Evolutionary conservation across 2,329 filamentous ascomycete species (phyloP), one percentile per base, ranked within the genome.

Genomic region (Talaromyces sp.): DNA sequence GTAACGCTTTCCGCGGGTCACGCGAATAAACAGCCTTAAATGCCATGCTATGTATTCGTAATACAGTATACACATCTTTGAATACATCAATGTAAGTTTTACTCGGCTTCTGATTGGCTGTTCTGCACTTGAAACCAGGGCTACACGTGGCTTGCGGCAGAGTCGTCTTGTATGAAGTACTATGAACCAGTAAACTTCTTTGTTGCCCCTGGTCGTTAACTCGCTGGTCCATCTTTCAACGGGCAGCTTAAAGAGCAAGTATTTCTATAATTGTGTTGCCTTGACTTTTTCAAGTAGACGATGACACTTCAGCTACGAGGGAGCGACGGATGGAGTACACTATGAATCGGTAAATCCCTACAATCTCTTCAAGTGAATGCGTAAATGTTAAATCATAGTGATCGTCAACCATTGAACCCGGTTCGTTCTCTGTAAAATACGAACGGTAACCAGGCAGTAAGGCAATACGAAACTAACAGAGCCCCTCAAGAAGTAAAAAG

Each of bases 91-190:
- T 54, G 50, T 54, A 35, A 1, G 14, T 5, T 5, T 54, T 81
- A 82, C 28, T 52, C 50, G 3, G 5, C 23, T 6, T 14, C 5
- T 55, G 6, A 39, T 60, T 60, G 50, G 50, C 50, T 35, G 2
- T 35, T 14, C 9, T 18, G 11, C n/a, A 54, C 50, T 14, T 54
- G 50, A 54, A 54, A 54, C 50, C 37, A 54, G 50, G 50, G 11
- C 50, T 37, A 54, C 50, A 54, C 50, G 50, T 54, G 50, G 50
- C 50, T 52, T 54, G 50, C 50, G 50, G 50, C 50, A 54, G n/a
- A 54, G n/a, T 37, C n/a, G n/a, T 31, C 18, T 54, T 21, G 50
- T 54, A 54, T 37, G 50, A 35, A 9, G 31, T 31, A 54, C 31
- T 54, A 54, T 37, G 50, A 35, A 9, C 50, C 50, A 54, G 50